Evolutionary conservation across 1,284 basidiomycete species (phyloP), one percentile per base, ranked within the genome.

Genomic region (Ceratobasidium sp.): DNA sequence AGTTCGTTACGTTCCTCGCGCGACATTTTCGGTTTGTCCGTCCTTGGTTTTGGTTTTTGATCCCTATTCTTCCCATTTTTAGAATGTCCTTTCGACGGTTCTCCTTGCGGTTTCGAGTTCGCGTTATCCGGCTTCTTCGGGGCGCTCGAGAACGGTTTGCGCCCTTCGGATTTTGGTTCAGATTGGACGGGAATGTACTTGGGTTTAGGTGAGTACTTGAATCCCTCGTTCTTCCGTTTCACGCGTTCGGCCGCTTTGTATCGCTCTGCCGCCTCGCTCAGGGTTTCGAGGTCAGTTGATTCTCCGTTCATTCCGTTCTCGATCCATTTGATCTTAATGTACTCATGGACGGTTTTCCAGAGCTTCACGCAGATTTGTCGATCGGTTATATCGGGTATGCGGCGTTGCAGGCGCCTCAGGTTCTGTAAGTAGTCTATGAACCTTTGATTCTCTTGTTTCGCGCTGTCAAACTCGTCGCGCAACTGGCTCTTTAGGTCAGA

Each of bases 401-500:
- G 26, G 9, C 56, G 20, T 20, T 70, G 61, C 20, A 68, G 46
- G 0, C 56, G 28, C 28, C 39, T 49, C 4, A 81, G 68, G 15
- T 66, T 10, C 1, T 55, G 42, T 12, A 64, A 2, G 68, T 84
- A 87, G 1, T 83, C 81, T 0, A 75, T 73, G 0, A 85, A 81
- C 0, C 28, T 72, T 9, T 77, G 67, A 0, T 63, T 64, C 0
- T 79, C 63, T 66, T 85, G 85, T 1, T 39, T 1, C 15, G 67
- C 69, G 0, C 64, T 67, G 0, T 70, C n/a, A 13, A 84, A 80
- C 40, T 81, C 69, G 9, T 80, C 67, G 0, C 81, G 71, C 69
- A 82, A 80, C 28, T 82, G 72, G 0, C 79, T 39, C 2, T 85
- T 81, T 78, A 85, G 88, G 55, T 87, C 82, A 0, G 84, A 71